These are phyloP conservation scores for Fusarium torreyae DNA, from an alignment of 2,329 filamentous ascomycete genomes.

Conservation along the genomic window DNA sequence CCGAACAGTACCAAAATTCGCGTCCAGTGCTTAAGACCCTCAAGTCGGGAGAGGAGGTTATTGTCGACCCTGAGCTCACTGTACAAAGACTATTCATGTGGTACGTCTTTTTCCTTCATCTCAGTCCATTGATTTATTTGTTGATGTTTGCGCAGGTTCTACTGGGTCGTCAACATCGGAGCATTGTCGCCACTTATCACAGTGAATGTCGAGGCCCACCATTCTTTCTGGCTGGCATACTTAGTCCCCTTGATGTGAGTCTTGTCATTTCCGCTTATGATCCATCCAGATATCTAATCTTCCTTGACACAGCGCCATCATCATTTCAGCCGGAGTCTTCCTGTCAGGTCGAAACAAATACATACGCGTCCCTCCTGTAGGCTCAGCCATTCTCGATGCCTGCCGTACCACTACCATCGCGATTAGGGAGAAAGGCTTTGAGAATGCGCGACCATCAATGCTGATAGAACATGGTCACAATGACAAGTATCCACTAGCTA, in stretches of 20 bases:
- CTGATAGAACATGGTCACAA: not conserved
- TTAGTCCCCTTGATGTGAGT: not conserved
- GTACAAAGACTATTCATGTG: slow-evolving; percentile 19
- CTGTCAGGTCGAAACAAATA: slow-evolving; percentile 10
- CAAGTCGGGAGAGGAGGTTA: slow-evolving; percentile 7
- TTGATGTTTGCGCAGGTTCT: not conserved
- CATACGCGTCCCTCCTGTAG: slow-evolving; percentile 4
- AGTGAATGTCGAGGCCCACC: slow-evolving; percentile 4
- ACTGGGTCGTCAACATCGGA: slow-evolving; percentile 19
- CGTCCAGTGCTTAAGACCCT: slow-evolving; percentile 7
- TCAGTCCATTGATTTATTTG: fast-evolving
- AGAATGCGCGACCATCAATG: not conserved
- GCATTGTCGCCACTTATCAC: slow-evolving; percentile 14
- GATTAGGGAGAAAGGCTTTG: slow-evolving; percentile 5
- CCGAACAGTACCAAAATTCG: slow-evolving; percentile 14
- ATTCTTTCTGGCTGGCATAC: slow-evolving; percentile 15
- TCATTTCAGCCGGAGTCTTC: not conserved
- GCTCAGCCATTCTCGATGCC: slow-evolving; percentile 8
- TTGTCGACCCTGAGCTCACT: slow-evolving; percentile 9
- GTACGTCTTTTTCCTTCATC: fast-evolving
- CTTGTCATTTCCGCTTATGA: fast-evolving
- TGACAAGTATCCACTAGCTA: not conserved
- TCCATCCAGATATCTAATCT: not conserved
- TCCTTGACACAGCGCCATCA: not conserved
- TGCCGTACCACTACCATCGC: slow-evolving; percentile 9